A percentile compares a stretch with the other conserved stretches of the same genome.
These are phyloP conservation scores for Phlebopus sp. DNA, from an alignment of 1,284 basidiomycete genomes.

Conservation along the genomic window DNA sequence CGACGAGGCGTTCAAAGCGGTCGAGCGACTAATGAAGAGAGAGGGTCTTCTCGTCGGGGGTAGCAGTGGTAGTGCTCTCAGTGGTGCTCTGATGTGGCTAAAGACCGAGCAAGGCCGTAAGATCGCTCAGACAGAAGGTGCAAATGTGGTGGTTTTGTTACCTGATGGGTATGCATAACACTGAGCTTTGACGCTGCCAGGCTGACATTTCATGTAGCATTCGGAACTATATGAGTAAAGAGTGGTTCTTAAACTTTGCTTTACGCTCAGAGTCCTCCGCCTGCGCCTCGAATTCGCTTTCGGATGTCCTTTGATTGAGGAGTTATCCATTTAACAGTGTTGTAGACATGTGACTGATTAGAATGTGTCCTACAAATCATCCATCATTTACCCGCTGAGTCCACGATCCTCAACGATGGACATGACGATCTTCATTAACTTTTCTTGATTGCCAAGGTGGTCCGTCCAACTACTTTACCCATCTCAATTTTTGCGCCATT, in stretches of 20 bases:
- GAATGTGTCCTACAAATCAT: background rate
- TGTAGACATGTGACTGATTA: constrained; percentile 2
- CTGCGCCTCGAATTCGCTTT: constrained; percentile 48
- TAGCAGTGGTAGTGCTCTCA: constrained; percentile 83
- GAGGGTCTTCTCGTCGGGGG: constrained; percentile 94
- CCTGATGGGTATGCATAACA: constrained; percentile 75
- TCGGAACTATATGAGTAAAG: constrained; percentile 95
- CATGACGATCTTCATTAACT: too few relatives aligned
- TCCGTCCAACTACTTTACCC: too few relatives aligned
- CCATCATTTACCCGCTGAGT: too few relatives aligned
- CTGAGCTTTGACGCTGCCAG: background rate
- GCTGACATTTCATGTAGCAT: constrained; percentile 47
- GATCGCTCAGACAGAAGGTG: constrained; percentile 67
- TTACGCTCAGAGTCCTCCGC: constrained; percentile 53
- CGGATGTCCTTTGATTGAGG: constrained; percentile 14
- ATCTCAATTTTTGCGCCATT: too few relatives aligned
- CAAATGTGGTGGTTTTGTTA: constrained; percentile 87
- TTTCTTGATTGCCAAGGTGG: too few relatives aligned
- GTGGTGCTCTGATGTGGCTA: constrained; percentile 79
- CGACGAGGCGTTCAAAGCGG: constrained; percentile 75
- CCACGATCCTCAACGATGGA: too few relatives aligned
- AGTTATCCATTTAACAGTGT: constrained; percentile 3
- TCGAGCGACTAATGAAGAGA: constrained; percentile 75
- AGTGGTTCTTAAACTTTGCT: constrained; percentile 75
- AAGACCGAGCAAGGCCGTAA: constrained; percentile 63